These are phyloP conservation scores for Pelagomonas calceolata DNA, from an alignment of 108 stramenopile species.

Conservation along the genomic window DNA sequence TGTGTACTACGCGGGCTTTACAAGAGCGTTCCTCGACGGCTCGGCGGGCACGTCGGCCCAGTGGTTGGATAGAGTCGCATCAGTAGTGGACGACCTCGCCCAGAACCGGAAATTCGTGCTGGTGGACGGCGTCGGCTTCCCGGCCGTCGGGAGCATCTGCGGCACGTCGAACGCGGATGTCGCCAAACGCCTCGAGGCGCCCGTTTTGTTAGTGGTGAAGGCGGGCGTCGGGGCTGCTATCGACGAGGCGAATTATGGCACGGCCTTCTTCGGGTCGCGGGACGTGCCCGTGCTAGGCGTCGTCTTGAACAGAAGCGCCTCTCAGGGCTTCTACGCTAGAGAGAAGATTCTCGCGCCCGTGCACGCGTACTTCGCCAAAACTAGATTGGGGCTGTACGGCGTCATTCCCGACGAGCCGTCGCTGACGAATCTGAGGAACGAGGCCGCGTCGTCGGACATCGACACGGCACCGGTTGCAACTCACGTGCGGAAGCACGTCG, in stretches of 20 bases:
- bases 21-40: slow-evolving; percentile 12
- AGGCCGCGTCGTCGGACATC: too few species aligned
- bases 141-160: slow-evolving; percentile 8
- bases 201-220: slow-evolving; percentile 10
- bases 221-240: slow-evolving; percentile 14
- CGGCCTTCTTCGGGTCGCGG: background rate
- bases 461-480: too few species aligned
- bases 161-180: slow-evolving; percentile 11
- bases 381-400: too few species aligned
- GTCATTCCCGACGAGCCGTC: too few species aligned
- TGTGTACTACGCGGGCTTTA: slow-evolving; percentile 17
- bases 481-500: too few species aligned
- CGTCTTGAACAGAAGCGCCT: slow-evolving; percentile 6
- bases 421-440: too few species aligned
- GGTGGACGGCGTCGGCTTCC: slow-evolving; percentile 20
- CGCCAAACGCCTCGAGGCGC: background rate
- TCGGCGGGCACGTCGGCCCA: background rate
- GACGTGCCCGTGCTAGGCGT: slow-evolving; percentile 10
- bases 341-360: background rate
- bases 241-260: background rate
- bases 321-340: slow-evolving; percentile 7
- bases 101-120: background rate
- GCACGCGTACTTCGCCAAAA: background rate
- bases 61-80: background rate
- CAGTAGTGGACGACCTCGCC: background rate